Base-by-base conservation (phyloP, 2,329 filamentous ascomycete genomes). In the Paraphoma sp. region DNA sequence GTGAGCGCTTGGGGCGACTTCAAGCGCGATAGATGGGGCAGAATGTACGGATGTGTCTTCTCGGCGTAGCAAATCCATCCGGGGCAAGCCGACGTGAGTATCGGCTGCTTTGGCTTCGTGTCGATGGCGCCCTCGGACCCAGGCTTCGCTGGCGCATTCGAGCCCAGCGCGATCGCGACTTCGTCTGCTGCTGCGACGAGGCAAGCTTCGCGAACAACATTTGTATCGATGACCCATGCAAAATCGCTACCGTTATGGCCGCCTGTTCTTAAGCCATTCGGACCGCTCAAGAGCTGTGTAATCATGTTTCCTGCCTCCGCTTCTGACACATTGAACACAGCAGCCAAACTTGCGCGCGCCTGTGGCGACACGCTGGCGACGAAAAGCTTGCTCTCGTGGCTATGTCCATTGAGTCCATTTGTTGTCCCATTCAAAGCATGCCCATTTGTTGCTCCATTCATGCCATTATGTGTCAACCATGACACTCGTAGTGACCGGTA, bases 1-100 rank as follows among this genome's bases (percentile, higher is more conserved):
- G 91, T 90, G 50, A 99, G 79, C 28, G 95, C 94, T 77, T 99
- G 95, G 12, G 95, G 94, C 5, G 93, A 97, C 76, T 98, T 99
- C 61, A 98, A 84, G 48, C 87, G 87, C 55, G 93, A 97, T 51
- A 99, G 83, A 76, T 99, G 93, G 29, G 93, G 92, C 48, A 99
- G 84, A 53, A 98, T 88, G 71, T 97, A 89, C 1, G 95, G 93
- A 71, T 99, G 95, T 53, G 94, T 98, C 80, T 99, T 98, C 76
- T 99, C 95, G 28, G 94, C 94, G 72, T 99, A 99, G 79, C 95
- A 99, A 53, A 99, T 94, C 93, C 96, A 99, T 7, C 95, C 95
- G 0, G 95, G 95, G 75, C 95, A 99, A 17, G 92, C 92, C 3
- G 93, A 93, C 8, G 93, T 92, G 43, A 99, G 83, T 30, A 94